Percentiles rank a stretch among this genome's conserved stretches.
Evolutionary conservation across 2,329 filamentous ascomycete species (phyloP).

Genomic region (Alternaria novae-zelandiae): DNA sequence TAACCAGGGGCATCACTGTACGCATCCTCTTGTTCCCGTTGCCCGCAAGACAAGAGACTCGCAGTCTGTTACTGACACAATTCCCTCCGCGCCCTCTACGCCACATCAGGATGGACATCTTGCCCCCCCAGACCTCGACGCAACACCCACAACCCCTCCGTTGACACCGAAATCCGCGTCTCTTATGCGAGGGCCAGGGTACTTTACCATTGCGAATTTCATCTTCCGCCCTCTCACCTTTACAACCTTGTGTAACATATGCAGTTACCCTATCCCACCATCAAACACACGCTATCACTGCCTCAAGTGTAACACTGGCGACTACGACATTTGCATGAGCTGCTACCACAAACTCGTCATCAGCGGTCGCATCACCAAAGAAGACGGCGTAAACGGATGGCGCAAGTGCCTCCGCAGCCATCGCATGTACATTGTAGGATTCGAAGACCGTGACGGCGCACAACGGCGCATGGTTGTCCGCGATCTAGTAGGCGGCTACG

Average conservation of each 20-base stretch:
- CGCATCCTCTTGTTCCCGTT: conserved; percentile 79
- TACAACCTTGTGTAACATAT: conserved; percentile 79
- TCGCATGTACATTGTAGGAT: conserved; percentile 82
- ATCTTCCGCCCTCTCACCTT: conserved; percentile 73
- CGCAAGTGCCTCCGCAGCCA: conserved; percentile 80
- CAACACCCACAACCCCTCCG: conserved; percentile 43
- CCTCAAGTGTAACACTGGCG: conserved; percentile 75
- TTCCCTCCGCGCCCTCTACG: conserved; percentile 20
- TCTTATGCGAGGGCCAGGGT: conserved; percentile 46
- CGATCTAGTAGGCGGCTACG: conserved; percentile 79
- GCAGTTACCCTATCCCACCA: conserved; percentile 73
- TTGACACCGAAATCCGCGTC: conserved; percentile 53
- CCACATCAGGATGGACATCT: conserved; percentile 31
- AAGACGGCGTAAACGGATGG: conserved; percentile 84
- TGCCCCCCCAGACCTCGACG: conserved; percentile 33
- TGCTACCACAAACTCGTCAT: conserved; percentile 76
- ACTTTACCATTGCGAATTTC: conserved; percentile 42
- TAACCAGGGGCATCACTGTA: conserved; percentile 80
- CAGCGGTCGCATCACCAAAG: conserved; percentile 69
- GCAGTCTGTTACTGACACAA: conserved; percentile 6
- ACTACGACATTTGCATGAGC: conserved; percentile 82
- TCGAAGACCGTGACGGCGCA: conserved; percentile 71
- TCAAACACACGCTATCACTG: conserved; percentile 79
- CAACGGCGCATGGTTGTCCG: conserved; percentile 71
- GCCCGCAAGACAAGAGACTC: conserved; percentile 60